Base-by-base conservation (phyloP, 2,329 filamentous ascomycete genomes). In the Arthroderma uncinatum region DNA sequence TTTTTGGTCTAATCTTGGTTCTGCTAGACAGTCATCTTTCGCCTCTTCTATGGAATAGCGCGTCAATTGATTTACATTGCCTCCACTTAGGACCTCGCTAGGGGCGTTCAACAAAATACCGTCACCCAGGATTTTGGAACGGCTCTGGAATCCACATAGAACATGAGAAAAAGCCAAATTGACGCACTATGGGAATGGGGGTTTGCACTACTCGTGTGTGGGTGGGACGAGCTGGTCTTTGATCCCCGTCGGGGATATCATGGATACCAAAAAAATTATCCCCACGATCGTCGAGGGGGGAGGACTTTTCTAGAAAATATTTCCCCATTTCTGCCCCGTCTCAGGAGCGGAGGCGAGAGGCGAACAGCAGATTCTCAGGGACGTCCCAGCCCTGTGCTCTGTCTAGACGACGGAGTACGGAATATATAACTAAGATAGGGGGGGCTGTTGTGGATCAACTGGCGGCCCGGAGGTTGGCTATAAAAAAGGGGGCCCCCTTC, bases 71-170 rank as follows among this genome's bases (percentile, higher is more conserved):
- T 50, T 12, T 10, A 50, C 28, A 50, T 50, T 50, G 44, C 44
- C 44, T 50, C 44, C 44, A 50, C 44, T 50, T 50, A 50, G n/a
- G 25, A 33, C 23, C 25, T 50, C 44, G n/a, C 25, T 16, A 21
- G 44, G 28, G 44, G 23, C 40, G 19, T 50, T 50, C 44, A 50
- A 50, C 44, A n/a, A 50, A 50, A 50, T 30, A 50, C 44, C 44
- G 25, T 50, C 44, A 50, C 44, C 44, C 44, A 33, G 44, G 44
- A 16, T 33, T 50, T 50, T 50, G 44, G 44, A 50, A 50, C 44
- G 44, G 44, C 44, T 19, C 44, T 50, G 28, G 44, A 50, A 50
- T 50, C 44, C 44, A 50, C 44, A 50, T 19, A 50, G 44, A 50
- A 50, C 34, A n/a, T 2, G 44, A 16, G 23, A 50, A 25, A 50